Evolutionary conservation across 1,284 basidiomycete species (phyloP), one percentile per base, ranked within the genome.

Genomic region (Ustilago cynodontis): DNA sequence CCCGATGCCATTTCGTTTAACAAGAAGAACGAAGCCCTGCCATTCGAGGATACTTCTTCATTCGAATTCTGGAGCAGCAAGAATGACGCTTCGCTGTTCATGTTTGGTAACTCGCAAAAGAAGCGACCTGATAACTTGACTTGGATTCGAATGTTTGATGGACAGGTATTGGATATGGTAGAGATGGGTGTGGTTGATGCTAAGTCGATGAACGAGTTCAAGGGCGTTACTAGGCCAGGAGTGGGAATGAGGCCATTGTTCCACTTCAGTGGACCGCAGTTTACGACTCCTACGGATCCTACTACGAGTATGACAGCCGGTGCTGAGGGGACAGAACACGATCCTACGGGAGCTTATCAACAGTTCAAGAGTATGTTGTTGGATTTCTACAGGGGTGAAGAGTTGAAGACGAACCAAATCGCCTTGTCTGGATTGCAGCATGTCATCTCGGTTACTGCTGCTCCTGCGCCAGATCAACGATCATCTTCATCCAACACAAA

Each of bases 41-140:
- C 97, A 2, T 98, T 99, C 85, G 96, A 98, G 82, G 90, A 94
- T 71, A 73, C 79, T 1, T 74, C 77, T 82, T 89, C 16, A 93
- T 93, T 99, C 64, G 94, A 94, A 80, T 99, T 99, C 87, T 99
- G 95, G 93, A 88, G 91, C 1, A 84, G 88, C 39, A 99, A 99
- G 88, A 99, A 99, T 87, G 97, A 99, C 81, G 95, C 95, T 1
- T 92, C 91, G 4, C 88, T 99, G 82, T 97, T 98, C 84, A 88
- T 97, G 14, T 89, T 98, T 47, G 96, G 94, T 1, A 93, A 95
- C 83, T 94, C 92, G 82, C 93, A 92, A 55, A 99, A 99, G 88
- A 99, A 99, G 87, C 88, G 95, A 59, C 95, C 95, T 16, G 90
- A 98, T 83, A 92, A 93, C 60, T 86, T 99, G 64, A 91, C 93